Evolutionary conservation across 192 early-diverging fungal species (phyloP), one percentile per base, ranked within the genome.

Genomic region (Coemansia sp.): DNA sequence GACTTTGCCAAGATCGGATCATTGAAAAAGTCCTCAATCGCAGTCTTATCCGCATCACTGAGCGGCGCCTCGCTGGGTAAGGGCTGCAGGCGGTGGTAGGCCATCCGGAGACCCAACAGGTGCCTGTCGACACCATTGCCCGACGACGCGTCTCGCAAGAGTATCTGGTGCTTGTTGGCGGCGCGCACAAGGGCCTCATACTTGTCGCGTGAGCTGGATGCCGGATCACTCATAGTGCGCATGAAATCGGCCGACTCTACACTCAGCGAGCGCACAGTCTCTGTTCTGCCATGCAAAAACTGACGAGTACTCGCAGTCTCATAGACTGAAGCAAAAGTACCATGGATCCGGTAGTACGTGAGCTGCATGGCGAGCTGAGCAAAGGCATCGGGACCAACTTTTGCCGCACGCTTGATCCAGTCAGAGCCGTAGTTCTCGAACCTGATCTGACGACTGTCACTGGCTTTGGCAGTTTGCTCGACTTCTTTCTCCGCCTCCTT

Each of bases 301-400:
- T 89, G 77, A 22, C 95, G 85, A 3, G 93, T 95, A 44, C 86
- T 86, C 7, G 88, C 91, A 15, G 95, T 92, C 74, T 97, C 95
- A 69, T 97, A 97, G 3, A 91, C 91, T 2, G 92, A 76, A 8
- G 88, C 85, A 53, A 85, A 73, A 15, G 73, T 64, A 12, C 82
- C 72, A 60, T 94, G 90, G 16, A 91, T 61, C 64, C 90, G 88
- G 79, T 87, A 93, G 74, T 89, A 97, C 0, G 90, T 89, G 6
- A 95, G 82, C 73, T 97, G 95, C 32, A 97, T 66, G 0, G 85
- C 87, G 86, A 97, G 92, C 81, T 97, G 95, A 29, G 89, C 82
- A 76, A 86, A 95, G 5, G 94, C 95, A 69, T 97, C 95, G 8
- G 91, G 91, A 3, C 87, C 72, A 30, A 84, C 62, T 65, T 63